Evolutionary conservation across 1,284 basidiomycete genomes (phyloP), one percentile per base, ranked within the genome.

Genomic region (Coniferiporia sulphurascens): DNA sequence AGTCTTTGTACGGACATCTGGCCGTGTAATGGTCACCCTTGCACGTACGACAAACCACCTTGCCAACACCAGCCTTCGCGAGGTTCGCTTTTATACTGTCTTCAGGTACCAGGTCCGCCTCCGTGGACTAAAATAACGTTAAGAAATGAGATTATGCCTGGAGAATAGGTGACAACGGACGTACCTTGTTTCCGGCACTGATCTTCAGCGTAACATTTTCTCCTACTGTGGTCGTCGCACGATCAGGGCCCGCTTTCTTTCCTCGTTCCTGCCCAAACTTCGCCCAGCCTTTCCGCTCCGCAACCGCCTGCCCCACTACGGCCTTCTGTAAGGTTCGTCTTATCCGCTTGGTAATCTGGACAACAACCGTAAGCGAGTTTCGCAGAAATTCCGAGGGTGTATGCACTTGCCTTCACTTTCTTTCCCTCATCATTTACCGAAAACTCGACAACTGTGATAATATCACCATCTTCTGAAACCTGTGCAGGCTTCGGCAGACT

Each of bases 1-100:
- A 91, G 67, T 98, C 95, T 75, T 95, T 97, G 84, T 97, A 97
- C 10, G 97, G 97, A 83, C 97, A 99, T 74, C 95, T 95, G 63
- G 95, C 91, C 10, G 97, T 99, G 75, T 95, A 99, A 77, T 99
- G 97, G 66, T 91, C 91, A 59, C 96, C 96, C 73, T 96, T 94
- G 78, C 97, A 99, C 61, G 97, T 77, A 67, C 97, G 86, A 81
- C 96, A 99, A 55, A 84, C 78, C 64, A 99, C 93, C 69, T 94
- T 93, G 72, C 94, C 94, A 15, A 81, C 84, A 67, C 93, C 94
- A 1, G 83, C 80, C 62, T 82, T 82, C 7, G 75, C 84, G 32
- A 92, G 83, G 66, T 85, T 83, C 34, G 73, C 74, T 74, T 93
- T 94, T 67, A 91, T 76, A 56, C 79, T 77, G 65, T 89, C 84